phyloP scores from a whole-genome alignment of 1,284 basidiomycete genomes.

The Coniferiporia sulphurascens region DNA sequence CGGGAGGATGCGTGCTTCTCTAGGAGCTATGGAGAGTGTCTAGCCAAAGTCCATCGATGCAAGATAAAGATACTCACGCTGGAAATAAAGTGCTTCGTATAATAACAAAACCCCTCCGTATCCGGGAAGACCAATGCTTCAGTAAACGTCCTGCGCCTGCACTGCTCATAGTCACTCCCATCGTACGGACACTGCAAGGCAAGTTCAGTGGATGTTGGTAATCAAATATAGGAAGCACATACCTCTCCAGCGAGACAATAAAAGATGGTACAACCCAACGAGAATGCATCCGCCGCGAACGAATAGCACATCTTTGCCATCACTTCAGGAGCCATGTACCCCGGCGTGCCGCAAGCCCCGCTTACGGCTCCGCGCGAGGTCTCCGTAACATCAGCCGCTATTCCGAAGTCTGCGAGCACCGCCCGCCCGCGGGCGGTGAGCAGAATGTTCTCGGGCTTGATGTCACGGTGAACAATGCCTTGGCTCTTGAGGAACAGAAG shows the following conservation, averaged over 20 bases:
- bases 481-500: neutral
- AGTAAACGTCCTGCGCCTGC: neutral
- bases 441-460: constrained; percentile 63
- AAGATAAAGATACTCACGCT: neutral
- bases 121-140: neutral
- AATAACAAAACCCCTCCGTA: neutral
- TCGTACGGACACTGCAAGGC: neutral
- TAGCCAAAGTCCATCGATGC: neutral
- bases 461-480: constrained; percentile 63
- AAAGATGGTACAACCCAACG: neutral
- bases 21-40: neutral
- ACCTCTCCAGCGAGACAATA: neutral
- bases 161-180: neutral
- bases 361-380: neutral
- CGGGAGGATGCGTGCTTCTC: neutral
- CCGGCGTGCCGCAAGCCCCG: neutral
- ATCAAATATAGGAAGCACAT: neutral
- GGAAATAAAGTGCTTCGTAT: neutral
- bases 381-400: constrained; percentile 36
- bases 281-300: neutral
- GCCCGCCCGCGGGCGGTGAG: constrained; percentile 41
- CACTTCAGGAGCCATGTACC: neutral
- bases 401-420: constrained; percentile 62
- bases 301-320: neutral
- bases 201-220: neutral